phyloP scores from a whole-genome alignment of 495 filamentous ascomycete genomes.

The Aspergillus leporis region DNA sequence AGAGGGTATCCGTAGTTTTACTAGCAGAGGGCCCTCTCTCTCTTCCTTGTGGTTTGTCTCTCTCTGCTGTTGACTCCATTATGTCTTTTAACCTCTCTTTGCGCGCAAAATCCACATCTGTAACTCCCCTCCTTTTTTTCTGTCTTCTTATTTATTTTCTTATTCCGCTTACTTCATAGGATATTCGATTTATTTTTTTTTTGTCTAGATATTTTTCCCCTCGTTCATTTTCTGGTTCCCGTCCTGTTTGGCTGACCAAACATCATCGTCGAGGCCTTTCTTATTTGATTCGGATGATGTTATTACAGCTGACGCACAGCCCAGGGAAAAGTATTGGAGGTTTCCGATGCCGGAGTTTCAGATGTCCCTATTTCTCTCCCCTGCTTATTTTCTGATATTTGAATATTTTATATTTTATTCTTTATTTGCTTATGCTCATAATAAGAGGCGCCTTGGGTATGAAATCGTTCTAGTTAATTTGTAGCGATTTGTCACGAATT shows the following conservation, averaged over 20 bases:
- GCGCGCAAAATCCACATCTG: constrained; percentile 12
- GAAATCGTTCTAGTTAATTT: neutral
- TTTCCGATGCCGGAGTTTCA: constrained; percentile 36
- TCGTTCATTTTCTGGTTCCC: constrained; percentile 14
- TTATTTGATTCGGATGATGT: neutral
- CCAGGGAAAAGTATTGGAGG: constrained; percentile 11
- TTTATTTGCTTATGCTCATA: constrained; percentile 16
- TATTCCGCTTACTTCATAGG: neutral
- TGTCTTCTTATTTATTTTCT: constrained; percentile 9
- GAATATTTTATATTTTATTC: constrained; percentile 16
- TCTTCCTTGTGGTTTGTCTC: constrained; percentile 10
- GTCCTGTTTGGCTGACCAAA: constrained; percentile 1
- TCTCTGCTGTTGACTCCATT: constrained; percentile 10
- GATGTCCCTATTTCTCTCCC: constrained; percentile 10
- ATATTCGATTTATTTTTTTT: constrained; percentile 13
- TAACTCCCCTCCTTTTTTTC: constrained; percentile 1
- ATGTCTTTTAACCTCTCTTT: constrained; percentile 5
- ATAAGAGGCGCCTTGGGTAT: neutral
- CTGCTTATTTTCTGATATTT: constrained; percentile 23
- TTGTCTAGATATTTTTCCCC: constrained; percentile 14
- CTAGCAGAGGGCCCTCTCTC: neutral
- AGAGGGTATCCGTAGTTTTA: neutral
- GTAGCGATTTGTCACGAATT: neutral
- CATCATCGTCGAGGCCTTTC: neutral
- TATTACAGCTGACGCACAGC: constrained; percentile 19